Conservation (phyloP, 305 asterid genomes). For the Solanum chacoense region DNA sequence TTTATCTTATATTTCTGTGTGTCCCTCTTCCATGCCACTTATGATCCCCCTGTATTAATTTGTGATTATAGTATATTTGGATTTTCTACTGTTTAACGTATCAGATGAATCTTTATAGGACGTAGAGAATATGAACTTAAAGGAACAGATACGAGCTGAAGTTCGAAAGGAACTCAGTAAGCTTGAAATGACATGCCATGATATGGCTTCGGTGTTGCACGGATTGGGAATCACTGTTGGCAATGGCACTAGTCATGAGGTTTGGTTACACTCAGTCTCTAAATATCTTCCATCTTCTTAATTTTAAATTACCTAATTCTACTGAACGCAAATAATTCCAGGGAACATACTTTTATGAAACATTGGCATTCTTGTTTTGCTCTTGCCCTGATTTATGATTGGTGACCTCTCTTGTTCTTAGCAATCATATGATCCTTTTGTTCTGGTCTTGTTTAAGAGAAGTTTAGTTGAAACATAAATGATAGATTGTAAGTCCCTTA, state of each 20-base stretch:
- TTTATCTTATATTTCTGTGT: background rate
- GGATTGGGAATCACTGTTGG: slow-evolving; percentile 41
- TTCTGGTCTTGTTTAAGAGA: background rate
- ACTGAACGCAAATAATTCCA: background rate
- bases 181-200: slow-evolving; percentile 47
- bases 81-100: background rate
- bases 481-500: background rate
- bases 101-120: slow-evolving; percentile 30
- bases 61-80: background rate
- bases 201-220: slow-evolving; percentile 67
- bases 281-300: background rate
- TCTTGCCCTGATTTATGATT: background rate
- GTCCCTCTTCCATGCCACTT: background rate
- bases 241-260: slow-evolving; percentile 57
- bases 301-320: background rate
- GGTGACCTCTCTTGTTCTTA: background rate
- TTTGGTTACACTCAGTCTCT: slow-evolving; percentile 4
- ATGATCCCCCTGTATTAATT: background rate
- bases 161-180: slow-evolving; percentile 49
- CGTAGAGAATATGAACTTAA: slow-evolving; percentile 75
- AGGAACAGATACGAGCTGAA: slow-evolving; percentile 66
- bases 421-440: background rate
- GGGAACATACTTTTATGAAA: background rate
- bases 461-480: background rate
- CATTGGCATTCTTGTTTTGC: background rate